Evolutionary conservation across 441 rosid genomes (phyloP), one percentile per base, ranked within the genome.

Genomic region (Aleurites moluccanus): DNA sequence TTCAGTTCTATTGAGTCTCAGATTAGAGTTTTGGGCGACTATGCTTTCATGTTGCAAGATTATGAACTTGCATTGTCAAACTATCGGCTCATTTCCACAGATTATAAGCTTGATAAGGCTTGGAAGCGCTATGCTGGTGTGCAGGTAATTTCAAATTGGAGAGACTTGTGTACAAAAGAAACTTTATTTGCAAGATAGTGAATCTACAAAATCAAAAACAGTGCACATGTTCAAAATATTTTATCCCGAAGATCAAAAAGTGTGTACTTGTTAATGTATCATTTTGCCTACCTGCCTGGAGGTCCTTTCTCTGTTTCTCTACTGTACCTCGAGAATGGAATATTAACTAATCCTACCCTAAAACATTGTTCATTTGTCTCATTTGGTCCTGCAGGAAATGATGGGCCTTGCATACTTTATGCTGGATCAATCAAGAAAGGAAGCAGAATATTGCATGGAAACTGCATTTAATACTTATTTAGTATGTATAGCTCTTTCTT

Each of bases 91-190:
- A 90, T 96, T 82, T 96, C 98, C 45, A 96, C 98, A 14, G 99
- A 96, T 87, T 96, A 92, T 86, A 94, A 96, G 87, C 82, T 96
- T 73, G 99, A 96, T 82, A 94, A 96, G 85, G 99, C 98, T 66
- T 96, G 99, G 98, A 94, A 91, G 85, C 91, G 86, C 77, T 94
- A 94, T 87, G 99, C 99, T 73, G 98, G 98, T 68, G 95, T 90
- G 69, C 98, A 96, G 99, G 99, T 92, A 89, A 77, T 75, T 82
- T 80, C 69, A 47, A 38, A 74, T 66, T 60, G n/a, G n/a, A n/a
- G 13, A 0, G 1, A 30, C 49, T 45, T 55, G 7, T 55, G 60
- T n/a, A 20, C 25, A 8, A 55, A 55, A 18, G 25, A 35, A 63
- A 13, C 21, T 45, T 3, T 20, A 1, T 47, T 9, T 1, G 10